Evolutionary conservation across 2,329 filamentous ascomycete genomes (phyloP), one percentile per base, ranked within the genome.

Genomic region (Ceratocystis eucalypticola): DNA sequence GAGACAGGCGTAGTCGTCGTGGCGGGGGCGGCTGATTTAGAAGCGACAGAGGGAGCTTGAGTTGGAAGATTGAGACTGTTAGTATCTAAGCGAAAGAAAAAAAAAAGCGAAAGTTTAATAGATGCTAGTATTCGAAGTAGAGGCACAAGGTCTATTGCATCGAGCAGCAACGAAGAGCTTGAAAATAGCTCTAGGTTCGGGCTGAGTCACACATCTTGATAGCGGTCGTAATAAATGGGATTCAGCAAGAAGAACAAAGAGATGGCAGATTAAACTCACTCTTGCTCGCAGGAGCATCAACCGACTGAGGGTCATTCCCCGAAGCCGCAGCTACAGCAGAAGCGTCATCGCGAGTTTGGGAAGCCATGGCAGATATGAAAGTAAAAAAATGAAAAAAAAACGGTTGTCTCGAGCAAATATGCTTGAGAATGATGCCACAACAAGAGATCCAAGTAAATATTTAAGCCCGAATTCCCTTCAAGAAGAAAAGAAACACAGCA

Each of bases 301-400:
- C 15, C 12, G 44, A n/a, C 61, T 33, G 41, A 20, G 44, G 44
- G 45, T 15, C 30, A n/a, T 50, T 63, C 25, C 61, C 41, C 6
- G 61, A 46, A 33, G 41, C 25, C 25, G 17, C 22, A 48, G 44
- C 61, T 48, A 46, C 61, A 22, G 46, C 30, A 30, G 61, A 63
- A 48, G 61, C 61, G 22, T 48, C 61, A 48, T 63, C 44, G 46
- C 44, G 44, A 63, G 61, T 63, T 46, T 63, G 44, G 44, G 61
- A 48, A 33, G 61, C 30, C 61, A 63, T 63, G 44, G 41, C 41
- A 45, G 44, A 46, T 2, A 48, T 50, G n/a, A 4, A 46, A 61
- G 25, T 46, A 45, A 28, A n/a, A 30, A 33, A 41, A 41, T 3
- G 3, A 41, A 12, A 37, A 46, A 45, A 45, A 10, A 30, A 33